These are phyloP conservation scores for Suhomyces sp. DNA, from an alignment of 805 yeast genomes.

Conservation along the genomic window DNA sequence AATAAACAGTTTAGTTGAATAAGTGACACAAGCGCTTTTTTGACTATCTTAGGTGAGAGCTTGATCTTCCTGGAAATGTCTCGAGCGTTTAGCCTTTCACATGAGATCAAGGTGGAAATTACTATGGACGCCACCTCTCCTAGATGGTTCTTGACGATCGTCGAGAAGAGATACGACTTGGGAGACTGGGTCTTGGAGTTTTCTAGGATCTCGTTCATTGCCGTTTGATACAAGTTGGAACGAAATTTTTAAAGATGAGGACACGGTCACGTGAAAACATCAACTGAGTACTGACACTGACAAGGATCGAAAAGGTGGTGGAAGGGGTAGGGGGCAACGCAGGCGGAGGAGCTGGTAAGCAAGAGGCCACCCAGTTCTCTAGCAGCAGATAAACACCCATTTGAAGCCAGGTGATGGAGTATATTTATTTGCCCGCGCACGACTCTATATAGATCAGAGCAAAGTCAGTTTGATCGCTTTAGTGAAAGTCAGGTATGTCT, in stretches of 20 bases:
- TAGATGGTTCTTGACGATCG: slow-evolving; percentile 49
- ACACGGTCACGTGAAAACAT: not conserved
- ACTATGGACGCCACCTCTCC: slow-evolving; percentile 75
- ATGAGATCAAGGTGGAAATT: slow-evolving; percentile 56
- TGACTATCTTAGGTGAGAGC: slow-evolving; percentile 50
- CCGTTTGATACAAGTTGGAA: not conserved
- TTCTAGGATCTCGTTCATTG: slow-evolving; percentile 17
- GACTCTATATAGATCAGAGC: not conserved
- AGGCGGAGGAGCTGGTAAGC: not conserved
- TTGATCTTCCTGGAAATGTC: slow-evolving; percentile 50
- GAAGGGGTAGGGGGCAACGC: not conserved
- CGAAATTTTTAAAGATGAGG: not conserved
- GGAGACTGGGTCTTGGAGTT: slow-evolving; percentile 54
- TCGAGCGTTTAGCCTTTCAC: slow-evolving; percentile 60
- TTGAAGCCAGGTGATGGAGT: too few relatives aligned
- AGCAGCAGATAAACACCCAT: too few relatives aligned
- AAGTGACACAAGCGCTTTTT: slow-evolving; percentile 68
- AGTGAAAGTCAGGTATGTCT: not conserved
- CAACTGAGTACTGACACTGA: not conserved
- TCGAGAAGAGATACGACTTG: slow-evolving; percentile 54
- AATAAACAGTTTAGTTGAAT: slow-evolving; percentile 76
- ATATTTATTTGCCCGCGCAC: not conserved
- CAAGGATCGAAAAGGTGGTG: too few relatives aligned
- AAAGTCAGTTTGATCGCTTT: too few relatives aligned
- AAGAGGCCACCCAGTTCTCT: too few relatives aligned